Base-by-base conservation (phyloP, 106 monocot species). In the Acorus gramineus region DNA sequence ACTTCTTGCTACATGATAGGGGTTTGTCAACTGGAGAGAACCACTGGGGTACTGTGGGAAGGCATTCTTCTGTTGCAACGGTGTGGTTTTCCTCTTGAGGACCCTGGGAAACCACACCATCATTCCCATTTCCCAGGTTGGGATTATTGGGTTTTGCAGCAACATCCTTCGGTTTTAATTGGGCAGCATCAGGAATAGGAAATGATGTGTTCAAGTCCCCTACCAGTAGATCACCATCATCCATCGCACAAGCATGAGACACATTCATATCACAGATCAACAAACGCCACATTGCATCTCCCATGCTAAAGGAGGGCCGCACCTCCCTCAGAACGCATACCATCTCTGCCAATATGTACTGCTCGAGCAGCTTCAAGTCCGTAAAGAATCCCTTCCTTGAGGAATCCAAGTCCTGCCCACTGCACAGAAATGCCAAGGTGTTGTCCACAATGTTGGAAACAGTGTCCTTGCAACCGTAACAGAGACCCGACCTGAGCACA, bases 241-340 rank as follows among this genome's bases (percentile, higher is more conserved):
- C 84, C 62, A 82, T 65, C 6, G 78, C 68, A 73, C 85, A 90
- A 11, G 95, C 95, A 75, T 73, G 71, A 53, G 82, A 70, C 9
- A 90, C 74, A 75, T 87, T 87, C 82, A 90, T 78, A 47, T 96
- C 95, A 57, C 76, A 90, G 5, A 90, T 79, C 10, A 96, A 69
- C 76, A 96, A 81, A 60, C 76, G 74, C 86, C 90, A 96, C 87
- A 96, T 85, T 56, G 90, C 90, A 68, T 87, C 85, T 47, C 95
- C 95, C 8, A 55, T 70, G 57, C 80, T 87, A 44, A 85, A 83
- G 67, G 74, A 87, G 43, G 95, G 95, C 8, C 80, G 66, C 11
- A 78, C 73, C 12, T 81, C 82, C 66, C 65, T 78, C 57, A 96
- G 68, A 7, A 96, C 71, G 64, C 65, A 71, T 63, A 90, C 71